phyloP scores from a whole-genome alignment of 352 stramenopile species.

The Globisporangium takayamanum region DNA sequence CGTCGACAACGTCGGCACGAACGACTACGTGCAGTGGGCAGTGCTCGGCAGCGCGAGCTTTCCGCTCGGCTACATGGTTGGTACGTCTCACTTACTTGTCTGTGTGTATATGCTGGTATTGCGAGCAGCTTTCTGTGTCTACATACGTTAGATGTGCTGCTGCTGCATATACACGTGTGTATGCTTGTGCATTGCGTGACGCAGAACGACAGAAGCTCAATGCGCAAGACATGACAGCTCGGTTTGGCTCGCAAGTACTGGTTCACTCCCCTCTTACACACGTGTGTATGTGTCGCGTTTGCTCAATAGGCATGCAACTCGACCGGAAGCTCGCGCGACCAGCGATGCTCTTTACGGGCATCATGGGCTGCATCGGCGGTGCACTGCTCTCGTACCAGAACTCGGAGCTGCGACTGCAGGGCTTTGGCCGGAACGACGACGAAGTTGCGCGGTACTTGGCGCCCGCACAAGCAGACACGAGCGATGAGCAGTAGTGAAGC shows the following conservation, averaged over 20 bases:
- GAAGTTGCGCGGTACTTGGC: conserved; percentile 56
- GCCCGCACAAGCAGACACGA: conserved; percentile 6
- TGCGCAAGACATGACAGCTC: too few relatives aligned
- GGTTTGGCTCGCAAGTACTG: neutral
- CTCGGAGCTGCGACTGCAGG: conserved; percentile 67
- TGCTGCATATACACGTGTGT: neutral
- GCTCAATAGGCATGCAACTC: conserved; percentile 40
- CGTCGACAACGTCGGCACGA: conserved; percentile 42
- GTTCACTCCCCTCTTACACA: conserved; percentile 1
- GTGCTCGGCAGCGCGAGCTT: conserved; percentile 44
- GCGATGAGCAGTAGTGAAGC: neutral
- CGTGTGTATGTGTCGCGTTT: neutral
- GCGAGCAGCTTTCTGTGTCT: neutral
- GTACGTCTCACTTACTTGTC: conserved; percentile 17
- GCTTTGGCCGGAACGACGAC: conserved; percentile 65
- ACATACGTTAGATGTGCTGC: neutral
- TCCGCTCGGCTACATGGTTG: conserved; percentile 65
- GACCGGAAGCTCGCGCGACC: conserved; percentile 50
- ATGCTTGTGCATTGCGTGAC: neutral
- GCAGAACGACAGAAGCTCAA: too few relatives aligned
- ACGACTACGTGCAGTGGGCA: conserved; percentile 38
- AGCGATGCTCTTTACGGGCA: conserved; percentile 70
- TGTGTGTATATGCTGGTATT: neutral
- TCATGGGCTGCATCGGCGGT: conserved; percentile 54
- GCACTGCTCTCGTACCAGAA: conserved; percentile 74